These are phyloP conservation scores for Achlya hypogyna DNA, from an alignment of 352 stramenopile species.

Conservation along the genomic window DNA sequence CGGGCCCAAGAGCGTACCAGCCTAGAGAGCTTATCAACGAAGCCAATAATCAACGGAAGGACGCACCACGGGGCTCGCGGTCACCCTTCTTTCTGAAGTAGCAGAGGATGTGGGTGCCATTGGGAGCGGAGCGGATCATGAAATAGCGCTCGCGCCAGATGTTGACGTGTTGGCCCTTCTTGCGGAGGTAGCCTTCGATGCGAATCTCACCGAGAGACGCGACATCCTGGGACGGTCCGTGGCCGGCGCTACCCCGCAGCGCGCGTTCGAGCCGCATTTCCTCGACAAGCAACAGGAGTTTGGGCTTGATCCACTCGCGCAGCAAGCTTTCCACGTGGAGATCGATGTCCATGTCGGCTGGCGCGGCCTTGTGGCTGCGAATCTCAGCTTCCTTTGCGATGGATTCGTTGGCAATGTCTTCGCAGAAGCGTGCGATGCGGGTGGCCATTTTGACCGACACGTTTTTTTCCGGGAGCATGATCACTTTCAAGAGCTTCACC, in stretches of 20 bases:
- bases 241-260: slow-evolving; percentile 20
- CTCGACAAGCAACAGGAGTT: slow-evolving; percentile 63
- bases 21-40: slow-evolving; percentile 11
- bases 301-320: slow-evolving; percentile 58
- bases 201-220: slow-evolving; percentile 51
- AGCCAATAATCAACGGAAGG: too few species aligned
- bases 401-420: slow-evolving; percentile 40
- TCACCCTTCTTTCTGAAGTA: slow-evolving; percentile 82
- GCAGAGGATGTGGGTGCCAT: slow-evolving; percentile 70
- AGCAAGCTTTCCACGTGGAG: slow-evolving; percentile 23
- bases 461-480: slow-evolving; percentile 31
- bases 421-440: slow-evolving; percentile 45
- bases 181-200: slow-evolving; percentile 80
- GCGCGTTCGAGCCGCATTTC: slow-evolving; percentile 66
- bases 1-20: slow-evolving; percentile 70
- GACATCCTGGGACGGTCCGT: slow-evolving; percentile 4
- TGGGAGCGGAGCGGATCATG: slow-evolving; percentile 75
- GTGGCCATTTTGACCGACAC: slow-evolving; percentile 33
- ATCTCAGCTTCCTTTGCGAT: slow-evolving; percentile 13
- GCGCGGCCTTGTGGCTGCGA: not conserved
- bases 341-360: slow-evolving; percentile 20
- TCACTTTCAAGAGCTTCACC: slow-evolving; percentile 70
- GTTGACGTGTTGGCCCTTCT: slow-evolving; percentile 81
- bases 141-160: slow-evolving; percentile 81
- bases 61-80: slow-evolving; percentile 48